Base-by-base conservation (phyloP, 176 grass and related monocot genomes). In the Eleusine coracana region DNA sequence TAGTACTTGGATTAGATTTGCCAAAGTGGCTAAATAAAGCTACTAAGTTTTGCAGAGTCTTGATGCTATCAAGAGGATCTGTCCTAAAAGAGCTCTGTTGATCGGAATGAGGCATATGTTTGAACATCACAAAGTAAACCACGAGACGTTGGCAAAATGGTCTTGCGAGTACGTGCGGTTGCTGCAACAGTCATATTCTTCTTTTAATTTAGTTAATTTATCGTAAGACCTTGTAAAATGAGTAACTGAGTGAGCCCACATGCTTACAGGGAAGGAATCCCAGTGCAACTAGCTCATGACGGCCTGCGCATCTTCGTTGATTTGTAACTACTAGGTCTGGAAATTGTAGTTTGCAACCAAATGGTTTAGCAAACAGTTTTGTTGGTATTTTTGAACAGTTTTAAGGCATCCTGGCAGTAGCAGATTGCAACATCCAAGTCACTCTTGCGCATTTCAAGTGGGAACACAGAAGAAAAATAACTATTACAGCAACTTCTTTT, bases 81-180 rank as follows among this genome's bases (percentile, higher is more conserved):
- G 88, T 28, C 95, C 95, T 52, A 97, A 92, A 72, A 90, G 46
- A 59, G 90, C 88, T 54, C 81, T 97, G 56, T 41, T 97, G 45
- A 94, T 92, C 89, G 95, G 95, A 75, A 94, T 97, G 95, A 94
- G 85, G 65, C 95, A 97, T 18, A 84, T 91, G 45, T 97, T 90
- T 55, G 95, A 94, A 79, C 90, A 97, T 55, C 70, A 94, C 23
- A 87, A 76, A 75, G 92, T 89, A 89, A 97, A 97, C 65, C 37
- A 44, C 41, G 41, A 85, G 64, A 80, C 87, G 64, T 70, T 97
- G 76, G 80, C 74, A 69, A 84, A 88, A 87, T 97, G 95, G 95
- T 94, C 90, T 72, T 27, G 6, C 60, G 76, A 70, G 90, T 97
- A 76, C 12, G 8, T 13, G 0, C 42, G 14, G 41, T 67, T 68